A percentile compares a stretch with the other conserved stretches of the same genome.
Evolutionary conservation across 441 rosid species (phyloP).

Genomic region (Kokia cookei): DNA sequence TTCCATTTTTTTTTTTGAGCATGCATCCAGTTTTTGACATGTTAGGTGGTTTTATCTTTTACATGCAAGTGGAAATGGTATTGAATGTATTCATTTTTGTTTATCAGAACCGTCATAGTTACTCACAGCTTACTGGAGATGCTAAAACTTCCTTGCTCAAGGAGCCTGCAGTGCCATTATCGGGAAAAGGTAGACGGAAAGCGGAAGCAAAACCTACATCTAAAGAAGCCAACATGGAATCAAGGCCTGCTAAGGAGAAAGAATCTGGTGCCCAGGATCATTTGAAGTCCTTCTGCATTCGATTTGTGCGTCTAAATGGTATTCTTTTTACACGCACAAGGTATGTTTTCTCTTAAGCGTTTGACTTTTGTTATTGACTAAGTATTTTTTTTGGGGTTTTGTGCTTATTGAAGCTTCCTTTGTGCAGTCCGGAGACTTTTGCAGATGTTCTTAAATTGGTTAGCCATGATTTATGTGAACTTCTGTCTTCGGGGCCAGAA

Average conservation of each 20-base stretch:
- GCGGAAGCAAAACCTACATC: constrained; percentile 36
- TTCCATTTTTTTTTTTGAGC: background rate
- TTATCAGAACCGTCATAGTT: constrained; percentile 77
- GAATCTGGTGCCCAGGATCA: constrained; percentile 35
- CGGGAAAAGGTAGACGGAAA: constrained; percentile 64
- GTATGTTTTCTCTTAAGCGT: constrained; percentile 22
- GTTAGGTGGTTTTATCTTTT: background rate
- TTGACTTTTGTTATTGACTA: background rate
- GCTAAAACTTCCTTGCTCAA: constrained; percentile 27
- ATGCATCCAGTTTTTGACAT: background rate
- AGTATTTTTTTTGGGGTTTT: background rate
- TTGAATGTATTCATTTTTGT: background rate
- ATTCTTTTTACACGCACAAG: constrained; percentile 89
- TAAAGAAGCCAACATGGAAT: constrained; percentile 42
- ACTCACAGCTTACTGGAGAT: constrained; percentile 51
- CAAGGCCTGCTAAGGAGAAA: constrained; percentile 47
- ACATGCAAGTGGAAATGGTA: background rate
- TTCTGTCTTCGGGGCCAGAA: constrained; percentile 60
- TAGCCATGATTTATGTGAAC: constrained; percentile 52
- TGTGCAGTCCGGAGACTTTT: constrained; percentile 84
- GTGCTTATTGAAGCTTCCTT: constrained; percentile 8
- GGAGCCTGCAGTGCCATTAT: constrained; percentile 29
- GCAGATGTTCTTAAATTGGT: constrained; percentile 60
- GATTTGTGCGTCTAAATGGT: constrained; percentile 84
- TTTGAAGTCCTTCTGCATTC: constrained; percentile 52